Evolutionary conservation across 495 filamentous ascomycete species (phyloP).

Genomic region (Symbiotaphrina buchneri): DNA sequence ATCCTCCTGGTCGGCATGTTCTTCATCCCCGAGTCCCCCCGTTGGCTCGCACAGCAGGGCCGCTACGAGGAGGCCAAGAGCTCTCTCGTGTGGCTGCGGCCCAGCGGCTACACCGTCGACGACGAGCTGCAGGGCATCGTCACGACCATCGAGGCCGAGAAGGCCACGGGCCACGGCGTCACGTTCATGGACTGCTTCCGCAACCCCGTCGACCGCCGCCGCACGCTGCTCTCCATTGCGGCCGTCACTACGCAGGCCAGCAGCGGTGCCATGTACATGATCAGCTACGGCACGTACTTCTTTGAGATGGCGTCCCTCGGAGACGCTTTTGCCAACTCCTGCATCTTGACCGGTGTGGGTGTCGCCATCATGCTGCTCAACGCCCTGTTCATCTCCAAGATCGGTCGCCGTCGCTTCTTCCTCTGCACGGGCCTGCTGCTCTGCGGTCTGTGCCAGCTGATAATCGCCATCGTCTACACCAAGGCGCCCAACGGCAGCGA

Average conservation of each 20-base stretch:
- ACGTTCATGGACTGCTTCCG: slow-evolving; percentile 27
- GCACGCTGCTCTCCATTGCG: slow-evolving; percentile 24
- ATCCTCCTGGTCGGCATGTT: slow-evolving; percentile 33
- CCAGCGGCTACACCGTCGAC: slow-evolving; percentile 18
- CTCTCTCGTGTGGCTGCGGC: slow-evolving; percentile 28
- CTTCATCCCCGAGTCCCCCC: slow-evolving; percentile 32
- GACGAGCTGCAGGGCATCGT: slow-evolving; percentile 28
- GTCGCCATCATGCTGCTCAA: slow-evolving; percentile 34
- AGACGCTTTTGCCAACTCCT: slow-evolving; percentile 33
- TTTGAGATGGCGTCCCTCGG: slow-evolving; percentile 37
- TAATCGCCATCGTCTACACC: slow-evolving; percentile 30
- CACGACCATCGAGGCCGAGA: slow-evolving; percentile 25
- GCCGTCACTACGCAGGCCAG: slow-evolving; percentile 31
- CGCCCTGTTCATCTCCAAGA: slow-evolving; percentile 24
- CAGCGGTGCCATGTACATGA: slow-evolving; percentile 37
- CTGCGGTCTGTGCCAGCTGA: slow-evolving; percentile 29
- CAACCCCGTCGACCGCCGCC: slow-evolving; percentile 26
- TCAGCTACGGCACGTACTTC: slow-evolving; percentile 42
- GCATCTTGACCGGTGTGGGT: slow-evolving; percentile 29
- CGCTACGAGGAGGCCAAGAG: slow-evolving; percentile 25
- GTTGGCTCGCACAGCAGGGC: slow-evolving; percentile 32
- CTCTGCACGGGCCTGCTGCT: slow-evolving; percentile 24
- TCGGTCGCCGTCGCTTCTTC: slow-evolving; percentile 28
- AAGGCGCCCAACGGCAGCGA: slow-evolving; percentile 18
- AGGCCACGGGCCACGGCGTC: slow-evolving; percentile 16